A percentile compares a stretch with the other conserved stretches of the same genome.
These are phyloP conservation scores for Jamesozyma rosinii DNA, from an alignment of 805 yeast species.

Conservation along the genomic window DNA sequence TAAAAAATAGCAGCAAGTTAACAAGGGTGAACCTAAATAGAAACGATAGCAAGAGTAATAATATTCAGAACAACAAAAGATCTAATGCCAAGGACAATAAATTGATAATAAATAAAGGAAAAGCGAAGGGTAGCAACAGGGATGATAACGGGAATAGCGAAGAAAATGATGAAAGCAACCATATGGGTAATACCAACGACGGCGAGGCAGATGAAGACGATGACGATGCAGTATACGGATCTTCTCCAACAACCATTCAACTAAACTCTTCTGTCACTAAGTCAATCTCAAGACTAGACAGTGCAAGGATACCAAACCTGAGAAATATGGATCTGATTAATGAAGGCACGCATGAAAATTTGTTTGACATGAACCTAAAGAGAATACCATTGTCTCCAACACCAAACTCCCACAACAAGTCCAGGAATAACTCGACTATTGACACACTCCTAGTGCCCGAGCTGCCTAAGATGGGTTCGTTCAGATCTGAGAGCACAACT, in stretches of 20 bases:
- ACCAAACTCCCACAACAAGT: conserved; percentile 16
- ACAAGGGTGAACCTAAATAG: conserved; percentile 1
- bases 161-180: conserved; percentile 2
- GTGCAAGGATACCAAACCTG: conserved; percentile 13
- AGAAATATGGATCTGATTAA: conserved; percentile 7
- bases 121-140: conserved; percentile 1
- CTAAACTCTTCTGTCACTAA: conserved; percentile 29
- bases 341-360: conserved; percentile 4
- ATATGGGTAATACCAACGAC: conserved; percentile 1
- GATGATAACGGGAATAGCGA: conserved; percentile 1
- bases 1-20: conserved; percentile 9
- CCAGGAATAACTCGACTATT: neutral
- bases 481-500: conserved; percentile 17
- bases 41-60: conserved; percentile 1
- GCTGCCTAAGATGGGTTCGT: conserved; percentile 32
- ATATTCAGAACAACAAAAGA: conserved; percentile 6
- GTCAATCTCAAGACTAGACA: conserved; percentile 17
- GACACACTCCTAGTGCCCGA: conserved; percentile 22
- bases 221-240: conserved; percentile 21
- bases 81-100: conserved; percentile 3
- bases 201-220: conserved; percentile 10
- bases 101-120: conserved; percentile 3
- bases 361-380: conserved; percentile 5
- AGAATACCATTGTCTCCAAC: conserved; percentile 27
- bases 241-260: conserved; percentile 32